Base-by-base conservation (phyloP, 805 yeast species). In the Myxozyma sirexii region DNA sequence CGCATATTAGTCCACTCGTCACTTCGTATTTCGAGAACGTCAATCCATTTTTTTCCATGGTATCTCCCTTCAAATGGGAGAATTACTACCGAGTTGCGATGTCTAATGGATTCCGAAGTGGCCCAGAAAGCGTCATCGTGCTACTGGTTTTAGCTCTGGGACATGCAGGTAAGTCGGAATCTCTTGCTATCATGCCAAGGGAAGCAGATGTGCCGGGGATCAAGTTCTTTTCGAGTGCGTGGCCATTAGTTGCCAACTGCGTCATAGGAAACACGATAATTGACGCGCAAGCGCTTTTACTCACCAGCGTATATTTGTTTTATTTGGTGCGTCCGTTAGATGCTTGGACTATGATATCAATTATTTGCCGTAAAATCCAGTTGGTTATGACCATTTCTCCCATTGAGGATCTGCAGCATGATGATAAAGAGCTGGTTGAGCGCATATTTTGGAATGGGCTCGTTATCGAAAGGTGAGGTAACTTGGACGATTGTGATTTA, bases 101-200 rank as follows among this genome's bases (percentile, higher is more conserved):
- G 2, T 38, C 61, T 17, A 35, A 52, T 23, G 63, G 63, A 7
- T 59, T 59, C 31, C 50, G 57, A 13, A 12, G 50, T 17, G 61
- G 63, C 19, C 57, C 63, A 15, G 61, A 59, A 29, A 53, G 57
- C 24, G 52, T 59, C 24, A 52, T 59, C 13, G 60, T 59, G 6
- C 54, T 59, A 2, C 24, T 52, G 8, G 63, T 56, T n/a, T 42
- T 59, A 39, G 60, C 63, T 3, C 51, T 59, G 17, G 63, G 63
- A 5, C 57, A 59, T 23, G 60, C 60, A 13, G 26, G 53, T 17
- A 38, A 31, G 39, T 13, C 24, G 7, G 43, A 26, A 10, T 46
- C 60, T 1, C 7, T 50, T 15, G 35, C 50, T n/a, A 13, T 35
- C 13, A 24, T 42, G 7, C 53, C 33, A 4, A 23, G 19, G 4